phyloP scores from a whole-genome alignment of 2,329 filamentous ascomycete species.

The Bipolaris bicolor region DNA sequence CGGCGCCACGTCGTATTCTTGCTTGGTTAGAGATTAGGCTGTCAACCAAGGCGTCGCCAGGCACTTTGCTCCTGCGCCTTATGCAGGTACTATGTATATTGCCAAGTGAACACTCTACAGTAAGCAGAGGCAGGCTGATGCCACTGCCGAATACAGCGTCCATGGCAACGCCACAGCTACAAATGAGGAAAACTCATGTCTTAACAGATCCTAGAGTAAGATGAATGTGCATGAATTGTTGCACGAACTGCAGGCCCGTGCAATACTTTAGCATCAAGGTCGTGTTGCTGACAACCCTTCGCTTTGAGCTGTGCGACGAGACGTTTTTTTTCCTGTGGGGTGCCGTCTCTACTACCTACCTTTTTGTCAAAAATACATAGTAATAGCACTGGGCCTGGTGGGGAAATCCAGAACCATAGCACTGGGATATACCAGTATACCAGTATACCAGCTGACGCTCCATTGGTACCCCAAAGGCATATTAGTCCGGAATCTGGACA shows the following conservation, averaged over 20 bases:
- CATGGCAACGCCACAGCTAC: background rate
- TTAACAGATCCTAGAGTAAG: background rate
- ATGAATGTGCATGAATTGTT: background rate
- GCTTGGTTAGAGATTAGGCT: background rate
- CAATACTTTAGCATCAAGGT: background rate
- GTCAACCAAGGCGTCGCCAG: background rate
- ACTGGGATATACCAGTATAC: background rate
- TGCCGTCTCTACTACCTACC: background rate
- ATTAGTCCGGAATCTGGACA: background rate
- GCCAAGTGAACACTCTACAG: background rate
- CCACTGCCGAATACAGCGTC: background rate
- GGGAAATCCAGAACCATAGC: background rate
- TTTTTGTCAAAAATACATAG: background rate
- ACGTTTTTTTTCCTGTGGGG: background rate
- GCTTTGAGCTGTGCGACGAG: background rate
- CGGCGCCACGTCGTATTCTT: constrained; percentile 2
- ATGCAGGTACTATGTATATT: constrained; percentile 9
- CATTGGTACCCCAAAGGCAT: background rate
- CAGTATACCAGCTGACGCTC: background rate
- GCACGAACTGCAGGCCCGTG: background rate
- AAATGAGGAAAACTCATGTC: background rate
- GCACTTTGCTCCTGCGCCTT: background rate
- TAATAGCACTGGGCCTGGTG: background rate
- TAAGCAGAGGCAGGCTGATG: constrained; percentile 1
- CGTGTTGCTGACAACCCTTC: background rate